Conservation (phyloP, 495 filamentous ascomycete genomes). For the Oidiodendron maius region DNA sequence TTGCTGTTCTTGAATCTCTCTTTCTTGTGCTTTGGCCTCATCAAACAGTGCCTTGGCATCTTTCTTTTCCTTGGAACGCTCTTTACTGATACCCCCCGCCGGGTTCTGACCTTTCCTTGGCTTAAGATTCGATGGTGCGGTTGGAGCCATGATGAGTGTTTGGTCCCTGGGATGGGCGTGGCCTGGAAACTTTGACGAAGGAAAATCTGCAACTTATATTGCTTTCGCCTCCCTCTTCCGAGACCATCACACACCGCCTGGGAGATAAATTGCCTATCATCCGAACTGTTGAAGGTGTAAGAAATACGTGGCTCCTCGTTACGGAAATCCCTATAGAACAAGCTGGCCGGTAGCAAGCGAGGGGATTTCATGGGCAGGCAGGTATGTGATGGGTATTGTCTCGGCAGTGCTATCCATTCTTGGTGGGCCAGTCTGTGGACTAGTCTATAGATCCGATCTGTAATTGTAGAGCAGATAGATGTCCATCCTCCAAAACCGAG, state of each 20-base stretch:
- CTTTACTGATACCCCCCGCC: neutral
- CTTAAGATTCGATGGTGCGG: neutral
- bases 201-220: too few relatives aligned
- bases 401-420: too few relatives aligned
- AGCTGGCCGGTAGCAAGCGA: neutral
- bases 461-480: too few relatives aligned
- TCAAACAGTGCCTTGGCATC: neutral
- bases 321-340: neutral
- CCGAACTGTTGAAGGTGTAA: too few relatives aligned
- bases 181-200: neutral
- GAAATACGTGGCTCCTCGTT: neutral
- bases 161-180: neutral
- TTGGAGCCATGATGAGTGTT: neutral
- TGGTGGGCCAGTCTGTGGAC: too few relatives aligned
- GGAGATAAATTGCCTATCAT: neutral
- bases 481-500: too few relatives aligned
- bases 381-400: neutral
- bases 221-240: neutral
- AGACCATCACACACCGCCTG: neutral
- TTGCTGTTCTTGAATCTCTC: neutral
- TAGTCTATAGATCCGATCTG: too few relatives aligned
- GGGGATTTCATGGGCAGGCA: neutral
- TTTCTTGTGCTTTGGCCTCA: neutral
- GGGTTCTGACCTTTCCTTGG: neutral
- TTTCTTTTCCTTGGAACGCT: neutral